A percentile compares a stretch with the other conserved stretches of the same genome.
Evolutionary conservation across 2,329 filamentous ascomycete genomes (phyloP).

Genomic region (Fusarium sp.): DNA sequence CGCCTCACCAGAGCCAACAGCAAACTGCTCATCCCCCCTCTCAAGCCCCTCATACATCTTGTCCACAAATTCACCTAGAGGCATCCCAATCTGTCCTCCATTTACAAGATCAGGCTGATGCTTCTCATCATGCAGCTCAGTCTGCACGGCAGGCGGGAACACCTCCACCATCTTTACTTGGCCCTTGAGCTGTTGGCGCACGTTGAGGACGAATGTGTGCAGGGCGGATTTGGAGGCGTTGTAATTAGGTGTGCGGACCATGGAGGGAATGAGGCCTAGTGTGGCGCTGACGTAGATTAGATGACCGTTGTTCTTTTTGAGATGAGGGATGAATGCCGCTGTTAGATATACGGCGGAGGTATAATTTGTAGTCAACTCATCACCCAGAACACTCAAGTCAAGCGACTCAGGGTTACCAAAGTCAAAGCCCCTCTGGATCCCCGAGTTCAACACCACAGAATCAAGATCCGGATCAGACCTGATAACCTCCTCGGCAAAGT

Average conservation of each 20-base stretch:
- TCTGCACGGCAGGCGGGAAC: conserved; percentile 47
- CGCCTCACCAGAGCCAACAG: conserved; percentile 36
- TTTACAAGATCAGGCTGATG: conserved; percentile 44
- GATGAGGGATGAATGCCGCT: conserved; percentile 45
- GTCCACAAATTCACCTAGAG: conserved; percentile 55
- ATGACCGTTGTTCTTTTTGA: conserved; percentile 27
- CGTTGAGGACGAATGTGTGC: conserved; percentile 43
- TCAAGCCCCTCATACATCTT: conserved; percentile 46
- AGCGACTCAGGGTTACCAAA: conserved; percentile 41
- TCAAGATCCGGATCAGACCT: conserved; percentile 47
- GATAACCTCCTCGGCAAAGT: conserved; percentile 33
- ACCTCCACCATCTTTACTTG: conserved; percentile 40
- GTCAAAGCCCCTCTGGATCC: conserved; percentile 60
- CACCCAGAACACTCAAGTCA: conserved; percentile 45
- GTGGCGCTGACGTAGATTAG: conserved; percentile 43
- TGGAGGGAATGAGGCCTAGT: conserved; percentile 30
- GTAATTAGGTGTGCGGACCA: conserved; percentile 45
- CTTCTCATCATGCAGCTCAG: conserved; percentile 44
- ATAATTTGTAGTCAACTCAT: conserved; percentile 45
- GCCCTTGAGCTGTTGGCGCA: conserved; percentile 38
- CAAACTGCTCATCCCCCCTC: conserved; percentile 42
- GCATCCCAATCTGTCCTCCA: conserved; percentile 51
- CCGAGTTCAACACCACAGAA: conserved; percentile 67
- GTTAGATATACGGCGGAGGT: conserved; percentile 45
- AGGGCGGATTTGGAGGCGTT: conserved; percentile 46